Conservation (phyloP, 768 basidiomycete species). For the Lactarius deliciosus region DNA sequence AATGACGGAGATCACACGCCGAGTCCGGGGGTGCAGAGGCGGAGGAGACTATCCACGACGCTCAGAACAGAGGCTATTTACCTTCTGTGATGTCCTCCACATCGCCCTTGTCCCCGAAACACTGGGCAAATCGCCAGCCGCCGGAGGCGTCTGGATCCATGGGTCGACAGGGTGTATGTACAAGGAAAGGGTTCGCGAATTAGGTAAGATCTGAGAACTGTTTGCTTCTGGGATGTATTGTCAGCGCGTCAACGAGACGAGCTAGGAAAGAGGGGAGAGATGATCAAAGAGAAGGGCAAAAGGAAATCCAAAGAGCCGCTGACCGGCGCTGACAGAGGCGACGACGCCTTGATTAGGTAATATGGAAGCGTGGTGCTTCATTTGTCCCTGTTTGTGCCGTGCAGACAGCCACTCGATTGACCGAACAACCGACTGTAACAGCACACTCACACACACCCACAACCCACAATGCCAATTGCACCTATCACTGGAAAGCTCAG, state of each 20-base stretch:
- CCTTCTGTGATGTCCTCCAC: slow-evolving; percentile 99
- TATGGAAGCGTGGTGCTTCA: not conserved
- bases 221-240: slow-evolving; percentile 10
- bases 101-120: slow-evolving; percentile 99
- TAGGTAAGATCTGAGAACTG: slow-evolving; percentile 32
- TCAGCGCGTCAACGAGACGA: slow-evolving; percentile 16
- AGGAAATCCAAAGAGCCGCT: slow-evolving; percentile 24
- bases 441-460: slow-evolving; percentile 31
- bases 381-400: slow-evolving; percentile 33
- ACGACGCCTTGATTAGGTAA: slow-evolving; percentile 13
- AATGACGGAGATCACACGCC: slow-evolving; percentile 11
- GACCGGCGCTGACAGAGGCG: slow-evolving; percentile 4
- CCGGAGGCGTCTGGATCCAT: slow-evolving; percentile 87
- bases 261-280: not conserved
- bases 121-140: slow-evolving; percentile 99
- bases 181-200: slow-evolving; percentile 24
- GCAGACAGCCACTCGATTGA: not conserved
- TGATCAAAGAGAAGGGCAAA: slow-evolving; percentile 16
- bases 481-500: slow-evolving; percentile 94
- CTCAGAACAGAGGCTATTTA: slow-evolving; percentile 39
- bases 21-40: slow-evolving; percentile 17
- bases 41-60: slow-evolving; percentile 4
- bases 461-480: slow-evolving; percentile 69
- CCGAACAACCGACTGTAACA: slow-evolving; percentile 7
- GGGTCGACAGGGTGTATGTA: slow-evolving; percentile 33